Evolutionary conservation across 768 basidiomycete genomes (phyloP), one percentile per base, ranked within the genome.

Genomic region (Rhodotorula kratochvilovae): DNA sequence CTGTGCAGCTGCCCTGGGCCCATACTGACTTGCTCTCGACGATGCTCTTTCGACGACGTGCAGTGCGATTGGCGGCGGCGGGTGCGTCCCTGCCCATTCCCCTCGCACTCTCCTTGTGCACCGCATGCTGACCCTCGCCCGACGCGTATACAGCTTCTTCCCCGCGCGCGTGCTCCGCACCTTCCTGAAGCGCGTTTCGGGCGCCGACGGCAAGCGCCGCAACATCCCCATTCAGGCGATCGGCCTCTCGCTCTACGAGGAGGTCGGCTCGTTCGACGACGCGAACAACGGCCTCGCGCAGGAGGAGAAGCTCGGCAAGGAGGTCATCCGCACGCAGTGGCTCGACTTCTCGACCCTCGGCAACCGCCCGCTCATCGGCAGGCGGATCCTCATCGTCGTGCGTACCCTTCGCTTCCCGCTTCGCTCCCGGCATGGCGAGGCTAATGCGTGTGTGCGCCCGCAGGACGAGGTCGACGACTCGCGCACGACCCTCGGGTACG

Each of bases 271-370:
- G 23, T 61, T 63, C 46, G 68, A 78, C 62, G 67, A 68, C 46
- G 7, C 53, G 16, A 66, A 45, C 33, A 66, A 45, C 33, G 75
- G 63, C 0, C 63, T 73, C 31, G 70, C 72, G 16, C 48, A 59
- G 46, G 67, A 70, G 57, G 77, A 78, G 71, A 77, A 78, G 72
- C 68, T 78, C 43, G 90, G 90, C 60, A 85, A 83, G 69, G 88
- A 96, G 79, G 91, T 99, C 73, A 83, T 96, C 76, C 86, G 94
- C 65, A 99, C 94, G 25, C 96, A 99, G 81, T 99, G 96, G 96
- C 83, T 98, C 29, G 82, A 83, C 70, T 82, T 82, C 65, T 79
- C 78, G 25, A 82, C 81, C 11, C 79, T 82, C 58, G 75, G 81
- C 45, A 65, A 42, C 57, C 87, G 87, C 76, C 81, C 86, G 23